Conservation (phyloP, 1,139 yeast species). For the Saccharomyces hybrid region DNA sequence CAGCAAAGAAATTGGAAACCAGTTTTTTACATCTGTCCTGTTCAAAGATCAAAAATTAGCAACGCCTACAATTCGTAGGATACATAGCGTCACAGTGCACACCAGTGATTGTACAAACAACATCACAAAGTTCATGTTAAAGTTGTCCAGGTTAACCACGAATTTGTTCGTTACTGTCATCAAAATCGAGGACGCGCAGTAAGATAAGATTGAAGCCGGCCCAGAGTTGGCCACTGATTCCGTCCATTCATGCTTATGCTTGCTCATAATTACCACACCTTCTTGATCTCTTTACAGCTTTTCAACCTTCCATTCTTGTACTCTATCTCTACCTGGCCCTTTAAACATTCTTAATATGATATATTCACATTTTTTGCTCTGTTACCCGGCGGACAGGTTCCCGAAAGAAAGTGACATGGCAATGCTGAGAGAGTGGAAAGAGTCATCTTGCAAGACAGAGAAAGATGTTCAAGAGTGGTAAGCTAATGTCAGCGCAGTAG, state of each 20-base stretch:
- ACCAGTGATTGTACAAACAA: conserved; percentile 74
- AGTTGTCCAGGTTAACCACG: conserved; percentile 72
- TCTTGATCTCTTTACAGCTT: background rate
- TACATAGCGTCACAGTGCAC: conserved; percentile 65
- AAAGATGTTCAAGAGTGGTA: background rate
- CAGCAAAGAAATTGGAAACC: conserved; percentile 87
- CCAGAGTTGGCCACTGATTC: conserved; percentile 58
- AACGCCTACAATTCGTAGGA: conserved; percentile 61
- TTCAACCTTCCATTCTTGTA: background rate
- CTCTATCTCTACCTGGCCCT: background rate
- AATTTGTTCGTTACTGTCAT: conserved; percentile 96
- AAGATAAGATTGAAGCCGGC: conserved; percentile 72
- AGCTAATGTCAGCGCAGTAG: background rate
- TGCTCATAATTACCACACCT: conserved; percentile 13
- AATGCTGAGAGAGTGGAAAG: conserved; percentile 1
- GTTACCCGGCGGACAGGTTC: background rate
- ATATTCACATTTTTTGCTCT: background rate
- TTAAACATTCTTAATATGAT: background rate
- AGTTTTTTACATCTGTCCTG: conserved; percentile 79
- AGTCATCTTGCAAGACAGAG: background rate
- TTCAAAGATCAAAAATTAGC: conserved; percentile 83
- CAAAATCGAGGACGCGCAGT: conserved; percentile 85
- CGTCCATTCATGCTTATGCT: conserved; percentile 12
- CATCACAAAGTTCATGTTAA: conserved; percentile 85
- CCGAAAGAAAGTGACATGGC: conserved; percentile 1